phyloP scores from a whole-genome alignment of 2,329 filamentous ascomycete species.

The Cytospora schulzeri region DNA sequence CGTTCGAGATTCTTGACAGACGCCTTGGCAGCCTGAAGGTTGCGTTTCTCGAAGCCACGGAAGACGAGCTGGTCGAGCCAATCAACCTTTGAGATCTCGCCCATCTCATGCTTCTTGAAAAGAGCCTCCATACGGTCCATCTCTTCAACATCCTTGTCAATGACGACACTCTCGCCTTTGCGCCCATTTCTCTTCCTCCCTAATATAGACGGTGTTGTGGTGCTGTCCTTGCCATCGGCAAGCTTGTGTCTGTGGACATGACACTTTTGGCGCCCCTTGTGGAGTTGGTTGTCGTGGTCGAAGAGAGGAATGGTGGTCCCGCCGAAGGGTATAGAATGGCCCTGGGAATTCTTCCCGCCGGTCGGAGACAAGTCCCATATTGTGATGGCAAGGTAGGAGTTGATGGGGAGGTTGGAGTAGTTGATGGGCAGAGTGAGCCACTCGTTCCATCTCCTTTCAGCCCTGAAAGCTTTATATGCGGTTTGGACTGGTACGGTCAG shows the following conservation, averaged over 20 bases:
- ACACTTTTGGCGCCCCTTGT: slow-evolving; percentile 92
- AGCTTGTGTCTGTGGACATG: slow-evolving; percentile 77
- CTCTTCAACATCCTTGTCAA: slow-evolving; percentile 78
- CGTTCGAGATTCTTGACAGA: slow-evolving; percentile 62
- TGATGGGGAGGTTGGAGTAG: slow-evolving; percentile 79
- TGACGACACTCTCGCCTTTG: slow-evolving; percentile 50
- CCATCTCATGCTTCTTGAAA: slow-evolving; percentile 98
- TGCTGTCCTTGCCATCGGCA: slow-evolving; percentile 82
- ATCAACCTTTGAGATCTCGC: slow-evolving; percentile 87
- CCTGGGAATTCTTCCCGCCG: slow-evolving; percentile 67
- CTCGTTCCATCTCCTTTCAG: slow-evolving; percentile 85
- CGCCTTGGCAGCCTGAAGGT: slow-evolving; percentile 64
- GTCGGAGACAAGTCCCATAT: slow-evolving; percentile 91
- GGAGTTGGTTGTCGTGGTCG: slow-evolving; percentile 85
- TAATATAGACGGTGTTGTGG: slow-evolving; percentile 73
- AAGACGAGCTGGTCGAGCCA: slow-evolving; percentile 97
- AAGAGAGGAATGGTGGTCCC: slow-evolving; percentile 93
- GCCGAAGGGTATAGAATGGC: slow-evolving; percentile 87
- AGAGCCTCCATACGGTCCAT: slow-evolving; percentile 85
- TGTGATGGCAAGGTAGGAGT: slow-evolving; percentile 86
- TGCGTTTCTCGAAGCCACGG: slow-evolving; percentile 80
- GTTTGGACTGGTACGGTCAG: slow-evolving; percentile 91
- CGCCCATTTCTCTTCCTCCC: slow-evolving; percentile 51
- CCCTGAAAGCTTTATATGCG: slow-evolving; percentile 86
- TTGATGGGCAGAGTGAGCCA: slow-evolving; percentile 88